Evolutionary conservation across 106 monocot species (phyloP), one percentile per base, ranked within the genome.

Genomic region (Apostasia shenzhenica): DNA sequence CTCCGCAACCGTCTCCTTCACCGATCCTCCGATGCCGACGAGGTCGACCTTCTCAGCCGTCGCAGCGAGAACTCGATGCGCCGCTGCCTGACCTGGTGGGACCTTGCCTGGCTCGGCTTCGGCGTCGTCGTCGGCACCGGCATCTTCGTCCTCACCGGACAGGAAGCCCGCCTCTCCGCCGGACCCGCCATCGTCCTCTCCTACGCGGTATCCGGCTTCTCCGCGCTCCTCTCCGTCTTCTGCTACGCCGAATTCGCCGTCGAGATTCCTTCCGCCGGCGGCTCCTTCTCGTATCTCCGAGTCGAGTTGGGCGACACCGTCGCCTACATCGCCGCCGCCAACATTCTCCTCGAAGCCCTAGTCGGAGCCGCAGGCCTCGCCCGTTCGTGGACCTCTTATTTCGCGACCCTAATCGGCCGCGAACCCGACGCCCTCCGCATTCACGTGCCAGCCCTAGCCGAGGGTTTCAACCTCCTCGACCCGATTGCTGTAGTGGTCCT

Each of bases 221-320:
- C 76, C 13, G 83, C 83, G 45, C 67, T 83, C 62, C 79, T 83
- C 39, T 83, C 83, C 66, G 84, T 77, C 53, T 74, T 84, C 70
- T 81, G 85, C 75, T 85, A 85, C 78, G 78, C 85, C 2, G 85
- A 85, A 63, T 85, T 85, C 61, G 81, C 85, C 8, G 78, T 85
- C 55, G 85, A 85, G 48, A 85, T 85, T 39, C 85, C 85, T 13
- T 81, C 78, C 51, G 85, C 85, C 11, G 85, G 85, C 0, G 85
- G 85, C 2, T 77, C 85, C 8, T 85, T 86, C 64, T 69, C 79
- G 2, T 82, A 86, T 59, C 76, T 86, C 26, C 67, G 86, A 1
- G 81, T 85, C n/a, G 81, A 81, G 61, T 68, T 85, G 3, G 85
- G 85, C 6, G 81, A 81, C 63, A 73, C 78, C n/a, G 75, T 69